phyloP scores from a whole-genome alignment of 2,329 filamentous ascomycete species.

The Cyphellophora attinorum region DNA sequence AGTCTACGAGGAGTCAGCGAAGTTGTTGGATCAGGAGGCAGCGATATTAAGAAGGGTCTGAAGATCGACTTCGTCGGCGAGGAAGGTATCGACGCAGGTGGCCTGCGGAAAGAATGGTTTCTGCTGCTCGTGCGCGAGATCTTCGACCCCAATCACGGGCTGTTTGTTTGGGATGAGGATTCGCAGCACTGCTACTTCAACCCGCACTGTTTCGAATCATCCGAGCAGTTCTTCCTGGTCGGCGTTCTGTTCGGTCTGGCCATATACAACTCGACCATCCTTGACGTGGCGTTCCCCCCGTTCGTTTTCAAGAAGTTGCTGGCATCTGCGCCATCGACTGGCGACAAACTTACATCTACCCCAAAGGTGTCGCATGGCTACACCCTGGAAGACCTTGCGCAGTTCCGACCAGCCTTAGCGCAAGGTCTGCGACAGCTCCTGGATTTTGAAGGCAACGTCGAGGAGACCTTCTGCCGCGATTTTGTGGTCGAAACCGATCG shows the following conservation, averaged over 20 bases:
- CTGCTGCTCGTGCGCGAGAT: conserved; percentile 77
- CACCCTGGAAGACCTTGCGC: conserved; percentile 70
- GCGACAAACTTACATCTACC: conserved; percentile 46
- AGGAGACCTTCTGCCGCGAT: conserved; percentile 68
- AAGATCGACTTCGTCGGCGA: conserved; percentile 79
- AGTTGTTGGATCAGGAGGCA: conserved; percentile 67
- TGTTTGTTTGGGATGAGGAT: conserved; percentile 87
- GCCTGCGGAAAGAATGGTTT: conserved; percentile 91
- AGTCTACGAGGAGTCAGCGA: conserved; percentile 77
- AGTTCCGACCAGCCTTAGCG: conserved; percentile 69
- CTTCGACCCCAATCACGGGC: conserved; percentile 83
- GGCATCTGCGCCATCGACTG: conserved; percentile 59
- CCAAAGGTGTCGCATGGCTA: conserved; percentile 55
- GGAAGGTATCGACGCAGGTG: conserved; percentile 84
- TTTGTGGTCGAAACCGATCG: conserved; percentile 70
- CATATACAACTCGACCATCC: conserved; percentile 89
- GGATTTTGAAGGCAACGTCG: conserved; percentile 75
- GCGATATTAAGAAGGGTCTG: conserved; percentile 84
- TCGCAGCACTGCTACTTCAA: conserved; percentile 92
- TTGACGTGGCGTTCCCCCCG: conserved; percentile 78
- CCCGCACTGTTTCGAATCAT: conserved; percentile 77
- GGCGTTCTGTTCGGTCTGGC: conserved; percentile 80
- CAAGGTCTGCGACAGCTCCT: conserved; percentile 65
- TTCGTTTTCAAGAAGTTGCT: conserved; percentile 85
- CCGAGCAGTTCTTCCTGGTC: conserved; percentile 84